These are phyloP conservation scores for Rutstroemia sp. DNA, from an alignment of 2,329 filamentous ascomycete genomes.

Conservation along the genomic window DNA sequence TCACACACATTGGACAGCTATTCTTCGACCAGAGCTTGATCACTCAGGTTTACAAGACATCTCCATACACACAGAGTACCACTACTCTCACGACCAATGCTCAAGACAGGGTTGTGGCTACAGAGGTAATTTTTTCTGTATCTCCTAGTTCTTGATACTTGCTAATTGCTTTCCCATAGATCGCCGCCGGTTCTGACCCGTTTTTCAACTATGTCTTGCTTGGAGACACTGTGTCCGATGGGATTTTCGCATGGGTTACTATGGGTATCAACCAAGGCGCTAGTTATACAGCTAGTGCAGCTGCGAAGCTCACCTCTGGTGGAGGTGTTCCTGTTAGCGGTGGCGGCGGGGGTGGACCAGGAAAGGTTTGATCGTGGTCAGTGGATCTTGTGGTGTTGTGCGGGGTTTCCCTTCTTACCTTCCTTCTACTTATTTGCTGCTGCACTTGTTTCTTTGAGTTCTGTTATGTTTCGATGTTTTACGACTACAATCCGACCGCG, in stretches of 20 bases:
- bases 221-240: slow-evolving; percentile 28
- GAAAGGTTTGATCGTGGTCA: too few relatives aligned
- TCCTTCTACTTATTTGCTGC: too few relatives aligned
- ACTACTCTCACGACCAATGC: slow-evolving; percentile 39
- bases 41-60: slow-evolving; percentile 39
- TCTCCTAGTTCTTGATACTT: not conserved
- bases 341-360: too few relatives aligned
- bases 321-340: not conserved
- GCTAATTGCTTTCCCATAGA: slow-evolving; percentile 31
- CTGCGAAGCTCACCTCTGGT: not conserved
- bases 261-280: not conserved
- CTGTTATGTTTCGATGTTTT: too few relatives aligned
- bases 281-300: not conserved
- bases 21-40: slow-evolving; percentile 59
- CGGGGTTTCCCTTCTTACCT: too few relatives aligned
- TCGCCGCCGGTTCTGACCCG: slow-evolving; percentile 39
- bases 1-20: slow-evolving; percentile 42
- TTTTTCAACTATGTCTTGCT: slow-evolving; percentile 53
- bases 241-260: not conserved
- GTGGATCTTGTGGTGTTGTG: too few relatives aligned
- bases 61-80: slow-evolving; percentile 42
- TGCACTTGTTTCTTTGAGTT: too few relatives aligned
- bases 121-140: not conserved
- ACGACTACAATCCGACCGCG: too few relatives aligned
- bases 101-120: slow-evolving; percentile 32